Conservation (phyloP, 352 stramenopile genomes). For the Aphanomyces cochlioides region DNA sequence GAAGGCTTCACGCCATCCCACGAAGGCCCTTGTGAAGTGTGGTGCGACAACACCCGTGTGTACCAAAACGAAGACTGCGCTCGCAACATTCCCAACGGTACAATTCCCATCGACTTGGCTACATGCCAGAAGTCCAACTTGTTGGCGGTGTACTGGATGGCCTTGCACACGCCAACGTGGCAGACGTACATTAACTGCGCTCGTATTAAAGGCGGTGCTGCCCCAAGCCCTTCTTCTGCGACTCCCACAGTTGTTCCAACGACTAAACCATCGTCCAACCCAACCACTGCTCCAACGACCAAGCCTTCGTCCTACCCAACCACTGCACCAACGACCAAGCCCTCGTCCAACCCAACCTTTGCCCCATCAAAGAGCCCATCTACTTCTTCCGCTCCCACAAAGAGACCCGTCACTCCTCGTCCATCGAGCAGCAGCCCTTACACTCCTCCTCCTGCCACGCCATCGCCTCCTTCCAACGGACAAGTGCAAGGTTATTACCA, state of each 20-base stretch:
- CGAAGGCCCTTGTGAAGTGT: slow-evolving; percentile 39
- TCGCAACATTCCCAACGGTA: neutral
- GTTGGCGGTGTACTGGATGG: slow-evolving; percentile 46
- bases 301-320: too few relatives aligned
- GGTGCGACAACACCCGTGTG: slow-evolving; percentile 37
- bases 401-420: too few relatives aligned
- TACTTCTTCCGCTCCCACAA: too few relatives aligned
- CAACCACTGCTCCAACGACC: neutral
- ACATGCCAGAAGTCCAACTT: slow-evolving; percentile 36
- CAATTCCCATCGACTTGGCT: neutral
- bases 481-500: slow-evolving; percentile 8
- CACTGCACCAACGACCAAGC: too few relatives aligned
- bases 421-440: too few relatives aligned
- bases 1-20: slow-evolving; percentile 40
- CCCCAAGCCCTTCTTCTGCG: neutral
- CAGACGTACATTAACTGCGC: slow-evolving; percentile 45
- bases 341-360: too few relatives aligned
- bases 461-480: neutral
- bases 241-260: neutral
- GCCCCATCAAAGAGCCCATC: too few relatives aligned
- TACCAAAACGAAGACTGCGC: slow-evolving; percentile 42
- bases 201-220: slow-evolving; percentile 1
- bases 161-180: slow-evolving; percentile 37
- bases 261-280: neutral
- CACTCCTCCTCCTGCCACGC: too few relatives aligned